Base-by-base conservation (phyloP, 2,329 filamentous ascomycete genomes). In the Botrytis elliptica region DNA sequence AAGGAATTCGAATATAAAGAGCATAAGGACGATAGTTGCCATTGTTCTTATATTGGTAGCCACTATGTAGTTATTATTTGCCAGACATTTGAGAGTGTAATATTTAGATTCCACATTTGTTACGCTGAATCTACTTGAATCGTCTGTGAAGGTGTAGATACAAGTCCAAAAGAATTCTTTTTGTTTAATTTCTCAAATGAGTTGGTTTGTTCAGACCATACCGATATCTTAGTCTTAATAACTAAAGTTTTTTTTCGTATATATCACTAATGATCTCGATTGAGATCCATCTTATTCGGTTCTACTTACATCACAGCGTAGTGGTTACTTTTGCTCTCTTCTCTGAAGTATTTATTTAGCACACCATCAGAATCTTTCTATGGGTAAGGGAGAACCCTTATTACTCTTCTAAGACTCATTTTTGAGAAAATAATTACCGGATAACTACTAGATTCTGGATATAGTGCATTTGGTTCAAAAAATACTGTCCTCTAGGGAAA, bases 151-250 rank as follows among this genome's bases (percentile, higher is more conserved):
- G 25, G 12, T n/a, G 12, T n/a, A 52, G 10, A n/a, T 5, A 10
- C 10, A 7, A 14, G 49, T 1, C 1, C 0, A 8, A 10, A 49
- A n/a, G 22, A n/a, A n/a, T 52, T n/a, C 1, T 14, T 12, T n/a
- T 1, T n/a, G 25, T 14, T 20, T 14, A 14, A 7, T n/a, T 52
- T 6, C 25, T n/a, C 25, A 2, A n/a, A 9, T 7, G 6, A 52
- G 49, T n/a, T 12, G 7, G 10, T 7, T 0, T 6, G 7, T 6
- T n/a, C 0, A 12, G 49, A 14, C 46, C 3, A 49, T 12, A 10
- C 3, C 1, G 0, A 22, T 10, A 10, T 25, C 8, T 49, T 10
- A 1, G 9, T 22, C 3, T 22, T 0, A 22, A 4, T 0, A 22
- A 46, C 3, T 4, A 22, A 49, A 4, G 2, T 10, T 22, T 9